Percentiles rank a stretch among this genome's conserved stretches.
Conservation (phyloP, 805 yeast species). For the Candida oleophila region DNA sequence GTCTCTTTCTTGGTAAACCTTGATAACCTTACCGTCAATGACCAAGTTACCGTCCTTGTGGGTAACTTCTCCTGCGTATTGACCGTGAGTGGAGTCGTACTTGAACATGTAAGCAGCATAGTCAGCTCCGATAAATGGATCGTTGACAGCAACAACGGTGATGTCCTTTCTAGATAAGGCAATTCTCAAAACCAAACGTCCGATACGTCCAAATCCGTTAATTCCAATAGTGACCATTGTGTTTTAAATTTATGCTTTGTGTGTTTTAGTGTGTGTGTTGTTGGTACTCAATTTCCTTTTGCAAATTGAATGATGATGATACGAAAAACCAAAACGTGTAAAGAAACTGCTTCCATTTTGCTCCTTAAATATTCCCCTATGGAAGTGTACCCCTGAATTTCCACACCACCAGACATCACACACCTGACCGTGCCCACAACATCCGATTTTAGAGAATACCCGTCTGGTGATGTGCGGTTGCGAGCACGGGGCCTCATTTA, state of each 20-base stretch:
- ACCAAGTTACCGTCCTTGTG: conserved; percentile 21
- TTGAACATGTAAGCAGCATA: conserved; percentile 38
- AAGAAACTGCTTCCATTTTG: background rate
- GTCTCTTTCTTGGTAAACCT: conserved; percentile 34
- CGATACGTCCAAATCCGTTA: conserved; percentile 38
- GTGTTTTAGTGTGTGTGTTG: conserved; percentile 1
- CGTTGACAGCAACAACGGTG: conserved; percentile 32
- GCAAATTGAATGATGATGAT: background rate
- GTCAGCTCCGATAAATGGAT: conserved; percentile 34
- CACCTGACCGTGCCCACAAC: too few relatives aligned
- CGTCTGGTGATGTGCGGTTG: too few relatives aligned
- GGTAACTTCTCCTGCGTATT: conserved; percentile 28
- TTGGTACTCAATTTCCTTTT: background rate
- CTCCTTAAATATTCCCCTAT: background rate
- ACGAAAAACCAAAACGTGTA: background rate
- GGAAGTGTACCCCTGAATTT: background rate
- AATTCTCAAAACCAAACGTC: conserved; percentile 34
- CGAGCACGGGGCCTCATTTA: too few relatives aligned
- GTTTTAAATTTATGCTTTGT: conserved; percentile 1
- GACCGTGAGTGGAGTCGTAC: conserved; percentile 37
- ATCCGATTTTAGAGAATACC: too few relatives aligned
- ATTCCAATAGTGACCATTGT: conserved; percentile 29
- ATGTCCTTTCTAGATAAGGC: conserved; percentile 32
- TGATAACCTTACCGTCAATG: conserved; percentile 27
- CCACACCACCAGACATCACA: too few relatives aligned